Evolutionary conservation across 1,284 basidiomycete genomes (phyloP).

Genomic region (Phlebopus sp.): DNA sequence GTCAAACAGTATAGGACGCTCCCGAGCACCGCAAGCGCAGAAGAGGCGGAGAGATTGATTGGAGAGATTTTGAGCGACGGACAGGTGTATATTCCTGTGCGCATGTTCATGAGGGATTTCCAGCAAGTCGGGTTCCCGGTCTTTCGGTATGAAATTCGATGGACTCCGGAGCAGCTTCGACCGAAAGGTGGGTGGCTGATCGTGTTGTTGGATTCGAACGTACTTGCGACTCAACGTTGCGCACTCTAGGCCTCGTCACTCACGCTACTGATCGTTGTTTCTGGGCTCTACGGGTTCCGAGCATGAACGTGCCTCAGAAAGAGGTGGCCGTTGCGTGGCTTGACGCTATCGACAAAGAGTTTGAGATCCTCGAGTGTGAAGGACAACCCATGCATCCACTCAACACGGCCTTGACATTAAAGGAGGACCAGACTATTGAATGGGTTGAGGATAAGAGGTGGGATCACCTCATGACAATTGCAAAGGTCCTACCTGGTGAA

Average conservation of each 20-base stretch:
- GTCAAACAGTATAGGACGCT: slow-evolving; percentile 43
- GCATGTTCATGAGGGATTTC: slow-evolving; percentile 62
- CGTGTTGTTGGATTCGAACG: too few relatives aligned
- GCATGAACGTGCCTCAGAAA: slow-evolving; percentile 15
- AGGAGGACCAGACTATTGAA: slow-evolving; percentile 46
- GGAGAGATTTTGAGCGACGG: slow-evolving; percentile 64
- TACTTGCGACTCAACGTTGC: too few relatives aligned
- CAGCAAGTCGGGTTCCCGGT: slow-evolving; percentile 53
- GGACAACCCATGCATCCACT: slow-evolving; percentile 30
- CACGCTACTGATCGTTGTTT: slow-evolving; percentile 60
- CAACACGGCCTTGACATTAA: slow-evolving; percentile 47
- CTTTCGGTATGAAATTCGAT: slow-evolving; percentile 65
- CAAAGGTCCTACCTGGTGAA: slow-evolving; percentile 32
- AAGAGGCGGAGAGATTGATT: slow-evolving; percentile 39
- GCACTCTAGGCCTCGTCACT: slow-evolving; percentile 56
- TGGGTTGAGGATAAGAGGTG: slow-evolving; percentile 55
- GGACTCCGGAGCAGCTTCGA: slow-evolving; percentile 60
- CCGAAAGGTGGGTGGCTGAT: slow-evolving; percentile 41
- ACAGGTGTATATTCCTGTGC: slow-evolving; percentile 69
- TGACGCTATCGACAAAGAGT: slow-evolving; percentile 41
- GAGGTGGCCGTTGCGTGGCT: slow-evolving; percentile 34
- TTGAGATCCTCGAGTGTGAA: slow-evolving; percentile 41
- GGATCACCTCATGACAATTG: slow-evolving; percentile 42
- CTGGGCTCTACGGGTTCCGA: slow-evolving; percentile 42
- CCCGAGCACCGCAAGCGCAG: slow-evolving; percentile 35